A percentile compares a stretch with the other conserved stretches of the same genome.
Conservation (phyloP, 2,329 filamentous ascomycete species). For the Cercospora zeae-maydis region DNA sequence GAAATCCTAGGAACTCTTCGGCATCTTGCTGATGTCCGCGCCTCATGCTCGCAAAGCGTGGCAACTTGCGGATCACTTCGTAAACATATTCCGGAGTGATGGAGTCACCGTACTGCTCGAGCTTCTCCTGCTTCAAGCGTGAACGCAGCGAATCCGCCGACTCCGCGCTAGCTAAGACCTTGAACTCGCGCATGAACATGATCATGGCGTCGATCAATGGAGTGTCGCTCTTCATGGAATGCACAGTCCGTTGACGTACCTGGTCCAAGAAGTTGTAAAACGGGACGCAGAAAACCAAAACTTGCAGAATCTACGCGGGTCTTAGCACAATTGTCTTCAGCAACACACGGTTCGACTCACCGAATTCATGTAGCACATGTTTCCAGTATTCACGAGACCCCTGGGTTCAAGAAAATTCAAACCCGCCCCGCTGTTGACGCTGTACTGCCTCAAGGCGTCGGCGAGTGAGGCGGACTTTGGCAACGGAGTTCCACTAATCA, state of each 20-base stretch:
- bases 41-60: conserved; percentile 90
- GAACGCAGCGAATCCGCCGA: conserved; percentile 70
- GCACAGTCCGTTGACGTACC: conserved; percentile 73
- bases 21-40: conserved; percentile 97
- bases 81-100: conserved; percentile 96
- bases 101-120: conserved; percentile 85
- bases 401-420: conserved; percentile 85
- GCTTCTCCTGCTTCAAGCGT: conserved; percentile 72
- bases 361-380: conserved; percentile 99
- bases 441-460: conserved; percentile 73
- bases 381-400: conserved; percentile 92
- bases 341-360: conserved; percentile 54
- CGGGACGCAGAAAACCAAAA: conserved; percentile 85
- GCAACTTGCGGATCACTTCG: conserved; percentile 79
- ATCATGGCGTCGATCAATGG: conserved; percentile 95
- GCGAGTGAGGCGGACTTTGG: conserved; percentile 55
- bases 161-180: conserved; percentile 73
- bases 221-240: conserved; percentile 94
- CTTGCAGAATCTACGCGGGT: conserved; percentile 73
- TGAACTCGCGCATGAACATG: conserved; percentile 92
- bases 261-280: conserved; percentile 94
- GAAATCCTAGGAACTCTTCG: conserved; percentile 91
- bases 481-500: conserved; percentile 39
- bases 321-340: conserved; percentile 7
- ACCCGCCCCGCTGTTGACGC: conserved; percentile 61